Base-by-base conservation (phyloP, 2,329 filamentous ascomycete genomes). In the Alternaria consortialis region DNA sequence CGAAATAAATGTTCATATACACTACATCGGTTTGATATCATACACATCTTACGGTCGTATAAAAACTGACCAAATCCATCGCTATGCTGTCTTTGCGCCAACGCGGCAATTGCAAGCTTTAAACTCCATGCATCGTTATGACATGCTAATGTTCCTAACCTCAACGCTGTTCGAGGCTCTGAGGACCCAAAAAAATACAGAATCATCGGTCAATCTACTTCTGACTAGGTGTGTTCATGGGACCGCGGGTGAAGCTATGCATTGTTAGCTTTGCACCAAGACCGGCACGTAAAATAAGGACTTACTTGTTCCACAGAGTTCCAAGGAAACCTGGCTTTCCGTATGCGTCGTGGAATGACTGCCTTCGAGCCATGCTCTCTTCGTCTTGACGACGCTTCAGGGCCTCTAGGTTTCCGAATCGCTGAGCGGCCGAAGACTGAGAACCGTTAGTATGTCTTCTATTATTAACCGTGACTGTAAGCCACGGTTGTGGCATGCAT, bases 251-350 rank as follows among this genome's bases (percentile, higher is more conserved):
- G 52, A 71, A 77, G 53, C 75, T 77, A n/a, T 5, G 27, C 3
- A 12, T 1, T 12, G 37, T 77, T n/a, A 73, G 64, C 17, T 15
- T 20, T 7, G 13, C 2, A 12, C 20, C 25, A 23, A 20, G 5
- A 11, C 42, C 4, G 12, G 5, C 17, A 7, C 1, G 12, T 15
- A 7, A 11, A 4, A 13, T 5, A 3, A 17, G 11, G 15, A 11
- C 29, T 48, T 64, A 76, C 76, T 72, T 77, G 53, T 78, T 77
- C 77, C 77, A 79, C 69, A 73, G 65, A 0, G 62, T 65, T 13
- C 75, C 77, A 8, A 79, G 31, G 6, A 78, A 56, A 4, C 76
- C 74, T 7, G 72, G 62, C 61, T 76, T 77, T 32, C 69, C 72
- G 29, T 77, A 77, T 3, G 72, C 68, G 42, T 79, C 77, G 20